Conservation (phyloP, 257 asterid genomes). For the Lycium ferocissimum region DNA sequence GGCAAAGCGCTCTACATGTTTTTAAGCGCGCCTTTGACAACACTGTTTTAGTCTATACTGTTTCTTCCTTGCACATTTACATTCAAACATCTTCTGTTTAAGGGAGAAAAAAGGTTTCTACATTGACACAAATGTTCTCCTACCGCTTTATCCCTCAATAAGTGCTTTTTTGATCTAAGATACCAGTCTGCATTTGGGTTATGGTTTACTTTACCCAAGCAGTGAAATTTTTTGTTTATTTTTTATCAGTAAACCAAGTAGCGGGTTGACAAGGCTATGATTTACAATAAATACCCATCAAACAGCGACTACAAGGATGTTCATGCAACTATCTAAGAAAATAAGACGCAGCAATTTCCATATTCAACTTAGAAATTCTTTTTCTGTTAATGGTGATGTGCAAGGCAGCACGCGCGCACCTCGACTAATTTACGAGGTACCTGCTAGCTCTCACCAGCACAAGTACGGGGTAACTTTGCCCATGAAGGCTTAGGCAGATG, state of each 20-base stretch:
- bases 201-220: not conserved
- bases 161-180: not conserved
- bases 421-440: not conserved
- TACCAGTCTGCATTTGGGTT: not conserved
- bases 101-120: not conserved
- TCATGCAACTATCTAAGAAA: not conserved
- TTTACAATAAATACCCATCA: not conserved
- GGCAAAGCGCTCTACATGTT: too few relatives aligned
- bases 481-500: not conserved
- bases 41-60: too few relatives aligned
- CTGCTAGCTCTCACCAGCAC: not conserved
- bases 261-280: not conserved
- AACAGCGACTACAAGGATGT: not conserved
- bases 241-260: not conserved
- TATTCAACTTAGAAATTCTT: not conserved
- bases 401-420: not conserved
- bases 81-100: not conserved
- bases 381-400: not conserved
- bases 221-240: not conserved
- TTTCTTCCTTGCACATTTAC: not conserved
- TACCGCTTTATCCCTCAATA: not conserved
- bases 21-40: too few relatives aligned
- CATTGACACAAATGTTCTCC: not conserved
- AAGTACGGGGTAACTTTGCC: not conserved
- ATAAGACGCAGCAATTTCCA: conserved; percentile 12